A percentile compares a stretch with the other conserved stretches of the same genome.
These are phyloP conservation scores for Asterochloris erici DNA, from an alignment of 139 green algal genomes.

Conservation along the genomic window DNA sequence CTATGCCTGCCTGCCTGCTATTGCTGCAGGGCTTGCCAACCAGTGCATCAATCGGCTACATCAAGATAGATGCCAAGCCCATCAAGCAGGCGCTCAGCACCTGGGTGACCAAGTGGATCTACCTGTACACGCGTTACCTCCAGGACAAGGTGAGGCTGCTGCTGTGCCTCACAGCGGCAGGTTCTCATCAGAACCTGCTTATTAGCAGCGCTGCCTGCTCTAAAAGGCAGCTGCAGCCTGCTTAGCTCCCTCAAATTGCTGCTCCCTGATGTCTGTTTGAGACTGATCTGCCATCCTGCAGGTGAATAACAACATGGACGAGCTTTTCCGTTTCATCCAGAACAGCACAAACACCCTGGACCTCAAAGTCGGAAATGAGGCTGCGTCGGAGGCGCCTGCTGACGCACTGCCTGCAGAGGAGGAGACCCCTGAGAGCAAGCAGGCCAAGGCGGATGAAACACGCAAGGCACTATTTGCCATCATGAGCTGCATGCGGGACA, in stretches of 20 bases:
- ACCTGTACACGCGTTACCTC: slow-evolving; percentile 84
- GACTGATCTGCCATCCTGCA: slow-evolving; percentile 3
- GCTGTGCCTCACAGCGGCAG: too few relatives aligned
- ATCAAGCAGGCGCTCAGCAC: slow-evolving; percentile 64
- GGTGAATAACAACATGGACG: slow-evolving; percentile 53
- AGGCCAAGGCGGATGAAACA: slow-evolving; percentile 32
- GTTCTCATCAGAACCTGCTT: too few relatives aligned
- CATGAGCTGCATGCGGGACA: slow-evolving; percentile 84
- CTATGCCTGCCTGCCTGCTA: too few relatives aligned
- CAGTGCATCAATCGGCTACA: slow-evolving; percentile 61
- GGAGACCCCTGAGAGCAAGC: neutral
- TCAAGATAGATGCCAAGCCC: slow-evolving; percentile 81
- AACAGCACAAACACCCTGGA: slow-evolving; percentile 58
- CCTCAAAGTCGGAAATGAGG: slow-evolving; percentile 33
- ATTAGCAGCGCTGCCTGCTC: too few relatives aligned
- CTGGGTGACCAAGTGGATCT: slow-evolving; percentile 76
- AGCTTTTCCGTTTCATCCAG: slow-evolving; percentile 86
- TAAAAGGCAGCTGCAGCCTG: too few relatives aligned
- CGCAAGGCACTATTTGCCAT: slow-evolving; percentile 67
- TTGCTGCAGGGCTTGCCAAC: slow-evolving; percentile 42
- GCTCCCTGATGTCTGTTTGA: too few relatives aligned
- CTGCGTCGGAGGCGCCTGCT: neutral
- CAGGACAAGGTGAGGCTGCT: slow-evolving; percentile 38
- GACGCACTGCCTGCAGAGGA: slow-evolving; percentile 5
- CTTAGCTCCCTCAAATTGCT: too few relatives aligned